A percentile compares a stretch with the other conserved stretches of the same genome.
Conservation (phyloP, 768 basidiomycete genomes). For the Coprinellus micaceus region DNA sequence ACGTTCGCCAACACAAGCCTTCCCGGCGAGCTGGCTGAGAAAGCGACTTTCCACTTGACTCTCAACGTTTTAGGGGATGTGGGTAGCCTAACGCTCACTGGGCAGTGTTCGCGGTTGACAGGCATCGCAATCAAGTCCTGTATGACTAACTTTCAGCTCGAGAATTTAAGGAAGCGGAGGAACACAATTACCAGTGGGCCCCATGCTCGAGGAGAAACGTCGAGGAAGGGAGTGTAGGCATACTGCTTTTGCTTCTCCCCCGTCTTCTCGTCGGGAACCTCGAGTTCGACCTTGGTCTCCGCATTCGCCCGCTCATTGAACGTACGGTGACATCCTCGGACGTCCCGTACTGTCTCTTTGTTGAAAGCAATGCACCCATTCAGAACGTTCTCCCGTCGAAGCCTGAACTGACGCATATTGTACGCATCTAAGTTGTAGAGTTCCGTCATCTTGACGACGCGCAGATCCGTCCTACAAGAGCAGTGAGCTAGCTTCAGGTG, state of each 20-base stretch:
- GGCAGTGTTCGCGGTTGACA: constrained; percentile 28
- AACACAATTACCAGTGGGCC: constrained; percentile 28
- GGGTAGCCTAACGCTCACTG: constrained; percentile 1
- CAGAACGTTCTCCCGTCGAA: constrained; percentile 20
- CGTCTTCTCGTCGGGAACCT: background rate
- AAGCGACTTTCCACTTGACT: constrained; percentile 32
- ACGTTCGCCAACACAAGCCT: constrained; percentile 11
- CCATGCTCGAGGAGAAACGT: constrained; percentile 16
- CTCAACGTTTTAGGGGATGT: constrained; percentile 22
- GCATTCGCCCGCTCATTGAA: background rate
- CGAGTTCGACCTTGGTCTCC: background rate
- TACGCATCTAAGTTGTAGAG: constrained; percentile 28
- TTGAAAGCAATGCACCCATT: background rate
- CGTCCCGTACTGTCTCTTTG: background rate
- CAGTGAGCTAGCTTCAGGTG: background rate
- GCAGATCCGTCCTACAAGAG: constrained; percentile 29
- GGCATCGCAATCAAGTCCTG: constrained; percentile 32
- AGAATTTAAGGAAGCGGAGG: background rate
- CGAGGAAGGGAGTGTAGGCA: constrained; percentile 29
- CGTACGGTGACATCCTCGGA: background rate
- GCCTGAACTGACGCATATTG: constrained; percentile 19
- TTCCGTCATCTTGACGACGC: constrained; percentile 28
- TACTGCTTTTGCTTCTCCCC: background rate
- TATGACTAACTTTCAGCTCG: background rate
- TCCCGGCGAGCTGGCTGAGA: constrained; percentile 22